Evolutionary conservation across 1,284 basidiomycete species (phyloP).

Genomic region (Fomitopsis pinicola): DNA sequence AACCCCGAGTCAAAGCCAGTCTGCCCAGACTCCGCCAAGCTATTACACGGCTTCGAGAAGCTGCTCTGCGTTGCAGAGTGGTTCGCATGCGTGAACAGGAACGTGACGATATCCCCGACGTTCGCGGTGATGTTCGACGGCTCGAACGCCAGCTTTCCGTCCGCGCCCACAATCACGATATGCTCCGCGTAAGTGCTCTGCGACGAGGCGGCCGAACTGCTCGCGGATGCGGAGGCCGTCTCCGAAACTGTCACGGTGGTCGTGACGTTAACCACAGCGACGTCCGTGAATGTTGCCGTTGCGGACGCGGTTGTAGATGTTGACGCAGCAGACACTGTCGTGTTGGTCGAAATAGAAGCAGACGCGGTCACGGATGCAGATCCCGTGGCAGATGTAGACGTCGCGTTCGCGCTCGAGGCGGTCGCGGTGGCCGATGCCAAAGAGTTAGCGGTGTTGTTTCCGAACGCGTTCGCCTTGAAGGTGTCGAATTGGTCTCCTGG

Average conservation of each 20-base stretch:
- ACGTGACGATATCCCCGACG: conserved; percentile 56
- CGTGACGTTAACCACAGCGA: conserved; percentile 14
- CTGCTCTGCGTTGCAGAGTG: conserved; percentile 54
- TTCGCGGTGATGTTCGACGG: conserved; percentile 54
- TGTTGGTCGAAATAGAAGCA: conserved; percentile 11
- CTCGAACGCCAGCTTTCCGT: conserved; percentile 39
- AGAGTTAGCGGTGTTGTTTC: conserved; percentile 19
- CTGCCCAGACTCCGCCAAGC: conserved; percentile 41
- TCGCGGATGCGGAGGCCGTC: conserved; percentile 30
- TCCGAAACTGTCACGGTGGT: conserved; percentile 33
- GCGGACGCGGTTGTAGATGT: conserved; percentile 19
- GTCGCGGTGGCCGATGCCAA: conserved; percentile 19
- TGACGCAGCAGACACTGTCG: conserved; percentile 31
- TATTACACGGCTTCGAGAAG: conserved; percentile 51
- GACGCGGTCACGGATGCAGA: conserved; percentile 9
- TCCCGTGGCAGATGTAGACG: conserved; percentile 15
- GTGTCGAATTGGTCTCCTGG: conserved; percentile 46
- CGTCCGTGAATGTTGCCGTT: conserved; percentile 3
- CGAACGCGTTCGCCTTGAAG: conserved; percentile 49
- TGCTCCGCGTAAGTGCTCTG: conserved; percentile 34
- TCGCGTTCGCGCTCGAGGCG: conserved; percentile 14
- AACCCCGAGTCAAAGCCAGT: conserved; percentile 61
- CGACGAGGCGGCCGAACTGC: conserved; percentile 22
- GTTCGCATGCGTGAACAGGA: conserved; percentile 49
- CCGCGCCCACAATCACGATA: conserved; percentile 45